These are phyloP conservation scores for Apiosordaria backusii DNA, from an alignment of 495 filamentous ascomycete genomes.

Conservation along the genomic window DNA sequence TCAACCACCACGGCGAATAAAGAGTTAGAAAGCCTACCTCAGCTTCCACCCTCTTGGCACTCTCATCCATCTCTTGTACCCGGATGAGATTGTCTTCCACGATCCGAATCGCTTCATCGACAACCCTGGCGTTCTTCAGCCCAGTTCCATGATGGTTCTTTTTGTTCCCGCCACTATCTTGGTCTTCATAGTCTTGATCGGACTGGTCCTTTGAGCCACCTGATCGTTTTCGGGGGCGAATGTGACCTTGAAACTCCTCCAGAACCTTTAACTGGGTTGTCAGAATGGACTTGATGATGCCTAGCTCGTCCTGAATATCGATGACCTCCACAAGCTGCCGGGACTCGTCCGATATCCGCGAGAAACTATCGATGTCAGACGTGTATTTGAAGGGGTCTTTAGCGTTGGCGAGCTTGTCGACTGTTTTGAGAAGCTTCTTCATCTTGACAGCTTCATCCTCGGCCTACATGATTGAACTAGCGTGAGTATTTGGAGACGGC, in stretches of 20 bases:
- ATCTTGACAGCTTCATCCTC: constrained; percentile 14
- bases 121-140: constrained; percentile 7
- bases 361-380: constrained; percentile 18
- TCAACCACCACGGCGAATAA: background rate
- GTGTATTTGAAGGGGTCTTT: constrained; percentile 11
- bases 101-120: constrained; percentile 20
- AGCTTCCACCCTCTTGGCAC: constrained; percentile 16
- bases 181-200: background rate
- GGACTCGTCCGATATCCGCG: constrained; percentile 5
- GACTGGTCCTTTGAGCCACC: background rate
- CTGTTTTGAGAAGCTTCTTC: constrained; percentile 3
- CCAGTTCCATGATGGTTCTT: constrained; percentile 15
- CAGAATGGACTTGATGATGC: constrained; percentile 21
- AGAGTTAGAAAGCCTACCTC: background rate
- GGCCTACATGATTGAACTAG: background rate
- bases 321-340: constrained; percentile 20
- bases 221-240: background rate
- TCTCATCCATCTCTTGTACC: constrained; percentile 18
- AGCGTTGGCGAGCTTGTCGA: constrained; percentile 1
- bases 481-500: too few relatives aligned
- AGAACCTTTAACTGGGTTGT: constrained; percentile 15
- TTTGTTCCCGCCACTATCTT: background rate
- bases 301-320: constrained; percentile 25
- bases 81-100: constrained; percentile 20
- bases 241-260: constrained; percentile 5